Percentiles rank a stretch among this genome's conserved stretches.
These are phyloP conservation scores for Solanum paucissectum DNA, from an alignment of 257 asterid genomes.

Conservation along the genomic window DNA sequence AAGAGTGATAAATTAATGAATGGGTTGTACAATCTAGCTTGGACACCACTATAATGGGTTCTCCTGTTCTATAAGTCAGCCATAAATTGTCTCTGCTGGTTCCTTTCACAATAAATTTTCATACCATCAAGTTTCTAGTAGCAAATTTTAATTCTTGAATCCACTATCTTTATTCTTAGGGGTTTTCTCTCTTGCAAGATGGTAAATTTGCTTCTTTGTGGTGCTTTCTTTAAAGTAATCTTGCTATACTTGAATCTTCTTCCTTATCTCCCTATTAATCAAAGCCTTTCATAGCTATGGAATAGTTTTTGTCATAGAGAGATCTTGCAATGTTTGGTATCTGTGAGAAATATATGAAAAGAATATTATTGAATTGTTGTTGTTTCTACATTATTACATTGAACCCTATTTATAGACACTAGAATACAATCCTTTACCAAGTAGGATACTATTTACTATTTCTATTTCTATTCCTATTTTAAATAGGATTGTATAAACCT, in stretches of 20 bases:
- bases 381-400: no score
- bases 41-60: background rate
- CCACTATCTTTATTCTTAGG: background rate
- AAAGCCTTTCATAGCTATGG: background rate
- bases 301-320: background rate
- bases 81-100: background rate
- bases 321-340: background rate
- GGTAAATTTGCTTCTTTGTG: background rate
- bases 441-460: no score
- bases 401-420: no score
- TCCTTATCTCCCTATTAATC: background rate
- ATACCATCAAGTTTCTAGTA: background rate
- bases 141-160: background rate
- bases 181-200: background rate
- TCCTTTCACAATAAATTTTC: background rate
- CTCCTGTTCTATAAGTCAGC: background rate
- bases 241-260: background rate
- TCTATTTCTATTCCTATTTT: no score
- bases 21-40: background rate
- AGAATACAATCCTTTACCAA: no score
- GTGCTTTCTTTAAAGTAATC: background rate
- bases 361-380: no score
- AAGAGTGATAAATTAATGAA: background rate
- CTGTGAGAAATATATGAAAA: no score
- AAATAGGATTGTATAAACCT: no score